A percentile compares a stretch with the other conserved stretches of the same genome.
Evolutionary conservation across 257 asterid genomes (phyloP).

Genomic region (Forsythia suspensa): DNA sequence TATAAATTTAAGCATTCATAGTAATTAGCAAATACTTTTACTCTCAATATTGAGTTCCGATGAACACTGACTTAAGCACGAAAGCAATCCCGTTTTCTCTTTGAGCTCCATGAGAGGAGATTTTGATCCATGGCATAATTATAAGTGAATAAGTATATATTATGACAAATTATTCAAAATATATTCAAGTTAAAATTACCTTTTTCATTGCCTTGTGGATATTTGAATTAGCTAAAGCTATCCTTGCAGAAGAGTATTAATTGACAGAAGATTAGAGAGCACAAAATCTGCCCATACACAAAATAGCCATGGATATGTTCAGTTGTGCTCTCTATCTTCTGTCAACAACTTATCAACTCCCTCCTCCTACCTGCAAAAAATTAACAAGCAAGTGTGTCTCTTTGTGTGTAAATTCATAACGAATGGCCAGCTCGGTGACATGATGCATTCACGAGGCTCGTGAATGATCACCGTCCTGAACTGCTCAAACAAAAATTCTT

Average conservation of each 20-base stretch:
- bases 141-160: neutral
- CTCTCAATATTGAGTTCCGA: neutral
- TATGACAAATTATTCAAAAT: too few relatives aligned
- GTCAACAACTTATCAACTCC: neutral
- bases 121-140: neutral
- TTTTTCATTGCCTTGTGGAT: neutral
- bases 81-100: neutral
- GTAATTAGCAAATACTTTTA: too few relatives aligned
- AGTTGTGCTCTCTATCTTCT: slow-evolving; percentile 2
- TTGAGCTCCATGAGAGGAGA: neutral
- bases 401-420: neutral
- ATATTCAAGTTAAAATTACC: neutral
- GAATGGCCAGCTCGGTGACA: too few relatives aligned
- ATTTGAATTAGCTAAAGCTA: neutral
- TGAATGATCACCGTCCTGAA: too few relatives aligned
- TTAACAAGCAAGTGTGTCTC: neutral
- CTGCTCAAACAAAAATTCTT: neutral
- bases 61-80: too few relatives aligned
- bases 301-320: neutral
- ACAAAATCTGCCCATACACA: neutral
- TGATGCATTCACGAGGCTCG: too few relatives aligned
- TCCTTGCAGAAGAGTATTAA: neutral
- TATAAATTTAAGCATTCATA: too few relatives aligned
- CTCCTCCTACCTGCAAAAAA: neutral
- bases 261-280: neutral